Conservation (phyloP, 108 stramenopile species). For the Skeletonema marinoi region DNA sequence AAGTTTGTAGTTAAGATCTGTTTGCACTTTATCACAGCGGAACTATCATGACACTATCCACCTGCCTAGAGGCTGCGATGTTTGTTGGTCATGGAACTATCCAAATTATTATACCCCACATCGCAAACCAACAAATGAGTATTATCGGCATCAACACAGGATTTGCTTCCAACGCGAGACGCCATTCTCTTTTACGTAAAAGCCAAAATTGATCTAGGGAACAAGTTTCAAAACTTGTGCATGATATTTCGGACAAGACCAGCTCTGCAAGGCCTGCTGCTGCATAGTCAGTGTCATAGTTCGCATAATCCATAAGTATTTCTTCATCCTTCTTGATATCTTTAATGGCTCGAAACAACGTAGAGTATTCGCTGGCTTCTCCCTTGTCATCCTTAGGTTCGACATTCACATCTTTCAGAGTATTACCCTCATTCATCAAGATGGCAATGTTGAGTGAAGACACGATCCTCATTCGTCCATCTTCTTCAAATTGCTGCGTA, state of each 20-base stretch:
- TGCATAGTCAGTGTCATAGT: not conserved
- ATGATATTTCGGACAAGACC: not conserved
- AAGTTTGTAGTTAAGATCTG: too few relatives aligned
- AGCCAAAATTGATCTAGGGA: not conserved
- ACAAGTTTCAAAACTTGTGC: not conserved
- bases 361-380: not conserved
- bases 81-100: too few relatives aligned
- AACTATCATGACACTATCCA: too few relatives aligned
- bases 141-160: too few relatives aligned
- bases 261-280: not conserved
- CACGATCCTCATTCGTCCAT: not conserved
- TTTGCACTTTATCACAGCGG: too few relatives aligned
- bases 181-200: not conserved
- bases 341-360: not conserved
- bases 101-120: too few relatives aligned
- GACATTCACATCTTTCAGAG: not conserved
- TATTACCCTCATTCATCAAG: not conserved
- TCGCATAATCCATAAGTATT: not conserved
- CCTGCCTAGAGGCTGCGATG: too few relatives aligned
- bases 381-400: not conserved
- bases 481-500: not conserved
- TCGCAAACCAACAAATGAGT: too few relatives aligned
- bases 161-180: too few relatives aligned
- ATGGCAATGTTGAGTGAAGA: not conserved
- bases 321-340: not conserved